These are phyloP conservation scores for Clohesyomyces aquaticus DNA, from an alignment of 495 filamentous ascomycete genomes.

Conservation along the genomic window DNA sequence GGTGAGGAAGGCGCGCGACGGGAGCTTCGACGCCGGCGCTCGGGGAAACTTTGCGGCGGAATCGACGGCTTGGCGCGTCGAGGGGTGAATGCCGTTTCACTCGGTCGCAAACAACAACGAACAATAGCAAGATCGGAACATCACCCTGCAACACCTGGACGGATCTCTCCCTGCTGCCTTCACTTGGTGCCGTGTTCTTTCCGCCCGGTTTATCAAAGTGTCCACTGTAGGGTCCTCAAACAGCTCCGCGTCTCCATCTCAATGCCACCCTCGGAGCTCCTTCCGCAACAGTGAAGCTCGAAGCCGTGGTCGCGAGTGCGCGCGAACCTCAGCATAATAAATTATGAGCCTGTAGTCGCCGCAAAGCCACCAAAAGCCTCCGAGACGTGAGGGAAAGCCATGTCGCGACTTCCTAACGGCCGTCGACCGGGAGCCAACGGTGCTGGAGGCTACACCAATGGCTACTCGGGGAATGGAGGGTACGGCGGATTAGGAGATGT, in stretches of 20 bases:
- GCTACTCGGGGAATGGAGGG: constrained; percentile 7
- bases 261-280: neutral
- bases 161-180: neutral
- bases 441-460: constrained; percentile 36
- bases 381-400: constrained; percentile 13
- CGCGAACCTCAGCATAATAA: neutral
- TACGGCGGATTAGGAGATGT: constrained; percentile 13
- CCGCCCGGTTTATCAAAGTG: neutral
- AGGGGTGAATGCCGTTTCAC: neutral
- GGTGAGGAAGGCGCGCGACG: neutral
- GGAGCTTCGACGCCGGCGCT: no score
- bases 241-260: neutral
- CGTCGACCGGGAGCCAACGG: constrained; percentile 26
- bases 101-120: neutral
- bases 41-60: constrained; percentile 6
- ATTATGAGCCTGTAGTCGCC: constrained; percentile 3
- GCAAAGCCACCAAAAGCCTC: neutral
- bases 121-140: no score
- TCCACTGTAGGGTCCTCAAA: no score
- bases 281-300: neutral
- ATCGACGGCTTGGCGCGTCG: neutral
- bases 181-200: neutral
- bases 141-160: no score
- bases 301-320: no score
- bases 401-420: constrained; percentile 34